Evolutionary conservation across 768 basidiomycete genomes (phyloP).

Genomic region (Hygrophorus pudorinus): DNA sequence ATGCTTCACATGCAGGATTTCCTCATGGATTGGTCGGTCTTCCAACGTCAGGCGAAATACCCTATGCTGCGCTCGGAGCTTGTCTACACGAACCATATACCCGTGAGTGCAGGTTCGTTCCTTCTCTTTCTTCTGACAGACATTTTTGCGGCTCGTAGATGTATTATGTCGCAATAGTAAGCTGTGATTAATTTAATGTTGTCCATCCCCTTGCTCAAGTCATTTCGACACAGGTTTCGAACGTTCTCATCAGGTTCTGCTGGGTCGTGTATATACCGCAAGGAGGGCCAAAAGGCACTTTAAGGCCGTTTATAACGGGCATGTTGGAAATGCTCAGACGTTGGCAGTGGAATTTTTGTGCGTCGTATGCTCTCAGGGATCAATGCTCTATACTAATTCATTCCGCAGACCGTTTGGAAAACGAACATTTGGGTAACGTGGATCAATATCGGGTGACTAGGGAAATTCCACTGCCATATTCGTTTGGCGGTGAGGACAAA

Average conservation of each 20-base stretch:
- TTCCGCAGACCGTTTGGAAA: conserved; percentile 63
- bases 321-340: conserved; percentile 72
- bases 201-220: neutral
- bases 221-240: conserved; percentile 41
- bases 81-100: conserved; percentile 54
- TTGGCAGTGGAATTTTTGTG: conserved; percentile 90
- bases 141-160: conserved; percentile 27
- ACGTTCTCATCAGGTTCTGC: conserved; percentile 67
- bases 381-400: conserved; percentile 25
- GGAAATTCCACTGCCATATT: conserved; percentile 79
- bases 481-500: conserved; percentile 38
- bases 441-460: conserved; percentile 86
- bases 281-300: conserved; percentile 32
- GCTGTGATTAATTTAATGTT: conserved; percentile 10
- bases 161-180: conserved; percentile 75
- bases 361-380: conserved; percentile 16
- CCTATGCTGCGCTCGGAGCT: conserved; percentile 66
- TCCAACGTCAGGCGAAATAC: conserved; percentile 45
- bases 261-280: conserved; percentile 75
- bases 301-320: conserved; percentile 60
- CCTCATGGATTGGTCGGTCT: conserved; percentile 86
- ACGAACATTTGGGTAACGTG: conserved; percentile 88
- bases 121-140: neutral
- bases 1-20: conserved; percentile 45
- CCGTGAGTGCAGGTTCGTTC: conserved; percentile 29